Conservation (phyloP, 495 filamentous ascomycete genomes). For the Chaetomium cochliodes region DNA sequence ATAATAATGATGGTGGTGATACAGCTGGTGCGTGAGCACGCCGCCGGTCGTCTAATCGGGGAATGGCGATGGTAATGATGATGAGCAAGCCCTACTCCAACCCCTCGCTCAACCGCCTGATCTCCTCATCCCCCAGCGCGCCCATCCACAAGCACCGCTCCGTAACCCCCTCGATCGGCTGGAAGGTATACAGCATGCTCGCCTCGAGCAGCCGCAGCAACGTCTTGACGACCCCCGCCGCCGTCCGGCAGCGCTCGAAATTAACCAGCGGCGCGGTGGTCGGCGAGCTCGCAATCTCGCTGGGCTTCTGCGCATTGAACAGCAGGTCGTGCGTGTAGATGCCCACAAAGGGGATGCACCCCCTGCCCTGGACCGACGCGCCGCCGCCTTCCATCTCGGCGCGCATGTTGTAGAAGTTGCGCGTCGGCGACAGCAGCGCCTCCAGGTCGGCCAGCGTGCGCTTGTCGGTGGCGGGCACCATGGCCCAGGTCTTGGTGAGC, state of each 20-base stretch:
- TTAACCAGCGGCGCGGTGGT: slow-evolving; percentile 79
- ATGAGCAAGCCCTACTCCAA: slow-evolving; percentile 43
- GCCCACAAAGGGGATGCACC: slow-evolving; percentile 96
- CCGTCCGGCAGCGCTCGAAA: slow-evolving; percentile 88
- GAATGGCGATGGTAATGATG: neutral
- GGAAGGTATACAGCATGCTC: slow-evolving; percentile 83
- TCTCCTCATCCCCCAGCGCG: slow-evolving; percentile 80
- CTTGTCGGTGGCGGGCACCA: slow-evolving; percentile 68
- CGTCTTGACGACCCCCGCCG: slow-evolving; percentile 90
- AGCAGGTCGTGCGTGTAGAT: slow-evolving; percentile 95
- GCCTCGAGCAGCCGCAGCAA: slow-evolving; percentile 85
- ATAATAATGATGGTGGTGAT: neutral
- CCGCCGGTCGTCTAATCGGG: neutral
- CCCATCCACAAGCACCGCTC: slow-evolving; percentile 96
- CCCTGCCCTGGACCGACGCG: slow-evolving; percentile 58
- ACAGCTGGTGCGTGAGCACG: neutral
- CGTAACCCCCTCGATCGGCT: slow-evolving; percentile 80
- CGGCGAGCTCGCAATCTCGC: slow-evolving; percentile 61
- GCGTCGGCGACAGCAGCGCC: slow-evolving; percentile 75
- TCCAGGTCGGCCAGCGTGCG: slow-evolving; percentile 78
- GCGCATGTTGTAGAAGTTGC: slow-evolving; percentile 87
- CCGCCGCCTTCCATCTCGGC: slow-evolving; percentile 80
- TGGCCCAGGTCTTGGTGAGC: slow-evolving; percentile 75
- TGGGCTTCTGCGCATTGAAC: slow-evolving; percentile 88
- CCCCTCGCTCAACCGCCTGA: slow-evolving; percentile 49